Base-by-base conservation (phyloP, 1,139 yeast species). In the Saccharomyces pastorianus region DNA sequence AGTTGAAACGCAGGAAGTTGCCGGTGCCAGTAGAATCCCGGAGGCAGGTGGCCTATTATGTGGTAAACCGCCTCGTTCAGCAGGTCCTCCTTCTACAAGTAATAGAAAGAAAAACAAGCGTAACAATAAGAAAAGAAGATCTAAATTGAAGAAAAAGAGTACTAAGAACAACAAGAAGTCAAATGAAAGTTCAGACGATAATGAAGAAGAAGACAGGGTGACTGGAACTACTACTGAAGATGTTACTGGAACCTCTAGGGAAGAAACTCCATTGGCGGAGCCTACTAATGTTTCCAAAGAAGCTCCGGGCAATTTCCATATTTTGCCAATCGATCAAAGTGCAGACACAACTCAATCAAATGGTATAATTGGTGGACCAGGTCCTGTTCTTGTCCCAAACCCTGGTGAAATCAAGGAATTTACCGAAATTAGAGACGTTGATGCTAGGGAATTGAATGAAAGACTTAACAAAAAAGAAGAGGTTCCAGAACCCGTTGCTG, bases 371-470 rank as follows among this genome's bases (percentile, higher is more conserved):
- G 50, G 52, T 20, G 60, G 58, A 6, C 58, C 58, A 20, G 64
- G 63, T 3, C 63, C 63, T 67, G 81, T 67, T 57, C 74, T 73
- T 68, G 83, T 73, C 66, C 71, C 65, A 59, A 77, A 73, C 72
- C 70, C 75, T 61, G 75, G 65, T 73, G 80, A 61, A 46, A 81
- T 85, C 44, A 79, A 78, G 51, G 79, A 78, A 46, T 67, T 74
- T 50, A 61, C 68, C 32, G 78, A 81, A 59, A 76, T 83, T 47
- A 59, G 64, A 49, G 59, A 64, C 42, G 65, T 61, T 3, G 60
- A 62, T 50, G 64, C 62, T 4, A 53, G 60, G 8, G 63, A 60
- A 42, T 57, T 64, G 46, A 63, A 62, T 46, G 59, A 56, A 49
- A 58, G 55, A 31, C 53, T 62, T 34, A 62, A 61, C 51, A 55